Evolutionary conservation across 495 filamentous ascomycete species (phyloP), one percentile per base, ranked within the genome.

Genomic region (Penicillium steckii): DNA sequence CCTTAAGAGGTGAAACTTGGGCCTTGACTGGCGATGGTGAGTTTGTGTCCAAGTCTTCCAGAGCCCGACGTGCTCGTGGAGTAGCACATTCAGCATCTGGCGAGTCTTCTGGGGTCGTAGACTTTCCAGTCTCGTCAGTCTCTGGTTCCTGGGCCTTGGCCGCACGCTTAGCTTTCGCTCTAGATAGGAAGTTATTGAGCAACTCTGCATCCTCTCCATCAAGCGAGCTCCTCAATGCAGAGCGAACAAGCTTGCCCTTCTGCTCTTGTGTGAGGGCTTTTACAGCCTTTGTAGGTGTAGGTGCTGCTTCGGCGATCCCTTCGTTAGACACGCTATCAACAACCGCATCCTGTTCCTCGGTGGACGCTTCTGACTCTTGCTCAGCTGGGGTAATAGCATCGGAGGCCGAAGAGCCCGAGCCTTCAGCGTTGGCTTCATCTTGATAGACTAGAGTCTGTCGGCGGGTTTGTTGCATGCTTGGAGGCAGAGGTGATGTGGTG

Each of bases 181-280:
- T 80, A 48, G 73, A 80, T 25, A 87, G 67, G 58, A 86, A 87
- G 44, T 80, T 78, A 54, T 81, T 83, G 21, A 87, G 73, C 18
- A 85, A 56, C 42, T 69, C 80, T 2, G 81, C 80, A 66, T 86
- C 82, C 44, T 83, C 80, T 53, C 78, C 72, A 45, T 71, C 72
- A n/a, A 75, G 54, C 17, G 72, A 73, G 58, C 70, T 76, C 44
- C 70, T 64, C 5, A 75, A 57, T 29, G 73, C 71, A 33, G 74
- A 75, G 48, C 71, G 68, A 17, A 74, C 70, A 17, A 74, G 50
- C 4, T 61, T 71, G 18, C 68, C 66, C 41, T 74, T 64, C 54
- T 70, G 68, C 44, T 67, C 62, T 21, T 60, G 59, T 0, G 67
- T 67, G 25, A 72, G 32, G 12, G 66, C 62, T 25, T 52, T 60